A percentile compares a stretch with the other conserved stretches of the same genome.
Conservation (phyloP, 1,284 basidiomycete species). For the Puccinia hordei region DNA sequence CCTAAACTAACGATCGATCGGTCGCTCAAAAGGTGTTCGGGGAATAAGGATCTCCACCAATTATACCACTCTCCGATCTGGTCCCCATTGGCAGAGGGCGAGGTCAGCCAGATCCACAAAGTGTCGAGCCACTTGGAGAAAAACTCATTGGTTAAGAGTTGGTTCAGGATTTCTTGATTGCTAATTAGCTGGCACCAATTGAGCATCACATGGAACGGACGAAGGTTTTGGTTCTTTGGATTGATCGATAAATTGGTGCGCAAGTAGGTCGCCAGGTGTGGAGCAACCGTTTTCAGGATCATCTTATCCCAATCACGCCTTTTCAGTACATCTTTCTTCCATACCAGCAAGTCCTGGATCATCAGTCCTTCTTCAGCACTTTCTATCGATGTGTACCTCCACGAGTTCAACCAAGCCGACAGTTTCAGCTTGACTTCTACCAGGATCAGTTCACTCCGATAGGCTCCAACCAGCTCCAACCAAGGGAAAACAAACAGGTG, state of each 20-base stretch:
- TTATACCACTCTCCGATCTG: constrained; percentile 81
- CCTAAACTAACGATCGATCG: constrained; percentile 22
- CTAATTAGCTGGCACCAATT: constrained; percentile 32
- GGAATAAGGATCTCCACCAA: constrained; percentile 44
- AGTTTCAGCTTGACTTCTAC: constrained; percentile 83
- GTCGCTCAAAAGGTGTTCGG: constrained; percentile 22
- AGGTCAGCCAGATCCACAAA: constrained; percentile 86
- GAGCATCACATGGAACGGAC: constrained; percentile 38
- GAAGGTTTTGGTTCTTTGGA: constrained; percentile 82
- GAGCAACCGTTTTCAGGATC: constrained; percentile 84
- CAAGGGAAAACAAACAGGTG: constrained; percentile 90
- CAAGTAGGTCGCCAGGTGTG: constrained; percentile 77
- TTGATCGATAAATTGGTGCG: constrained; percentile 83
- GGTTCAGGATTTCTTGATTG: constrained; percentile 68
- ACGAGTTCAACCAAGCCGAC: constrained; percentile 74
- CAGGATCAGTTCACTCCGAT: constrained; percentile 74
- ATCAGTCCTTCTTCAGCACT: constrained; percentile 68
- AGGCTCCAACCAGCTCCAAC: constrained; percentile 80
- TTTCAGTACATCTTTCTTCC: constrained; percentile 82
- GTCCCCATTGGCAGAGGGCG: constrained; percentile 76
- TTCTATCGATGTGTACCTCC: constrained; percentile 62
- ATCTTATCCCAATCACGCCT: constrained; percentile 84
- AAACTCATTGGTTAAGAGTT: constrained; percentile 83
- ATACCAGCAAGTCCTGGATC: constrained; percentile 72
- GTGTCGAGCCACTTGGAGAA: constrained; percentile 94